phyloP scores from a whole-genome alignment of 2,329 filamentous ascomycete genomes.

The Scleromitrula shiraiana region DNA sequence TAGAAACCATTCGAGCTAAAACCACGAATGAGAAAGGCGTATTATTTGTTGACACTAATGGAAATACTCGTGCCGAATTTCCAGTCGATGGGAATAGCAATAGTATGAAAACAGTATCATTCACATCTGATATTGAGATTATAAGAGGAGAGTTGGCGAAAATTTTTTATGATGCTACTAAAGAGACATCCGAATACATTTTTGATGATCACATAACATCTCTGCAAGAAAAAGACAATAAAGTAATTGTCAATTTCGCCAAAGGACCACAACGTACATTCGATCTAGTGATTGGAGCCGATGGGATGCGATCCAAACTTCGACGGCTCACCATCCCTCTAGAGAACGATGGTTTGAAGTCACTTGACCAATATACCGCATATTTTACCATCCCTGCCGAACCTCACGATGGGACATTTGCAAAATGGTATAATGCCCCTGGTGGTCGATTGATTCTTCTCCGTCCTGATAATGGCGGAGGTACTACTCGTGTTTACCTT shows the following conservation, averaged over 20 bases:
- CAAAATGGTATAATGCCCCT: background rate
- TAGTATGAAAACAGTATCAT: no score
- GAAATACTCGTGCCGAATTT: conserved; percentile 32
- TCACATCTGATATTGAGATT: conserved; percentile 40
- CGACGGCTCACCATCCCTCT: conserved; percentile 36
- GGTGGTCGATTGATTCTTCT: background rate
- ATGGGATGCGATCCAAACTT: conserved; percentile 41
- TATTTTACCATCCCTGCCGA: conserved; percentile 36
- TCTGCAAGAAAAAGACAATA: background rate
- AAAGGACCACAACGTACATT: conserved; percentile 7
- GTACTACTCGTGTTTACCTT: background rate
- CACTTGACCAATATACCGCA: conserved; percentile 30
- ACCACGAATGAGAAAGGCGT: conserved; percentile 37
- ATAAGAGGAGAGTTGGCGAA: conserved; percentile 35
- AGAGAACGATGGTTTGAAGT: conserved; percentile 32
- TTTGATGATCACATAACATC: background rate
- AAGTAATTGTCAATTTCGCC: background rate
- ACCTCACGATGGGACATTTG: conserved; percentile 16
- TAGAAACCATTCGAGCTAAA: conserved; percentile 33
- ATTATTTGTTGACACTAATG: conserved; percentile 33
- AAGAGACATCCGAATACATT: conserved; percentile 15
- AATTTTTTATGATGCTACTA: conserved; percentile 33
- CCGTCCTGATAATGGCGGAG: background rate
- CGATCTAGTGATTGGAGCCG: conserved; percentile 42
- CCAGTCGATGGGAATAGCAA: conserved; percentile 22